These are phyloP conservation scores for Kwoniella mangroviensis DNA, from an alignment of 768 basidiomycete species.

Conservation along the genomic window DNA sequence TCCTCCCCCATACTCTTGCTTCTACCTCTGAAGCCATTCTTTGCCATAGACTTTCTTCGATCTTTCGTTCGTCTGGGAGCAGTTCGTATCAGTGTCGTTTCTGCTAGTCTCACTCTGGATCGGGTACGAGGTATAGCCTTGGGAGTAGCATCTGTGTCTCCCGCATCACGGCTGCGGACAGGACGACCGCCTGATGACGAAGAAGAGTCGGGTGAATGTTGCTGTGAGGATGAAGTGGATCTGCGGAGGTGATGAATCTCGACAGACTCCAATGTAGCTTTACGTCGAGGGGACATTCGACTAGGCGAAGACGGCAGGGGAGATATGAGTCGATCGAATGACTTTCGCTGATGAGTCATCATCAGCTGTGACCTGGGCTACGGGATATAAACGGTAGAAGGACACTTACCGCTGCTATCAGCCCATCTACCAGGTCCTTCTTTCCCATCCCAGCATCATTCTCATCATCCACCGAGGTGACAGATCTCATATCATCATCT, in stretches of 20 bases:
- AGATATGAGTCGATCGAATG: slow-evolving; percentile 20
- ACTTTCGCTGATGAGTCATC: no score
- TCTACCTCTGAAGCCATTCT: slow-evolving; percentile 15
- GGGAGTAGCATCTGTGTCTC: slow-evolving; percentile 39
- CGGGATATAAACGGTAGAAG: slow-evolving; percentile 7
- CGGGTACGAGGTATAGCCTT: slow-evolving; percentile 32
- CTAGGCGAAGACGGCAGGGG: slow-evolving; percentile 22
- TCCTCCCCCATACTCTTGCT: slow-evolving; percentile 30
- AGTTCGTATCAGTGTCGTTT: slow-evolving; percentile 20
- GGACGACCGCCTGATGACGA: slow-evolving; percentile 14
- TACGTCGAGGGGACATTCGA: slow-evolving; percentile 19
- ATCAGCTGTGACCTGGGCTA: no score
- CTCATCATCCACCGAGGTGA: slow-evolving; percentile 30
- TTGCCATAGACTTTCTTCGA: slow-evolving; percentile 1
- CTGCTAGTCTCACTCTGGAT: slow-evolving; percentile 24
- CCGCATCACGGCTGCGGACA: neutral
- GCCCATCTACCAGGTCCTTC: slow-evolving; percentile 54
- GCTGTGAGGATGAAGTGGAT: slow-evolving; percentile 20
- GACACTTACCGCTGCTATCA: slow-evolving; percentile 48
- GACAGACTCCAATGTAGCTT: slow-evolving; percentile 9
- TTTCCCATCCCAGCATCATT: slow-evolving; percentile 46
- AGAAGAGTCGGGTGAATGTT: slow-evolving; percentile 26
- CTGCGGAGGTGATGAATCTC: slow-evolving; percentile 6
- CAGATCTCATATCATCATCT: slow-evolving; percentile 32
- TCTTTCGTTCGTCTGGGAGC: slow-evolving; percentile 23